Base-by-base conservation (phyloP, 192 early-diverging fungal genomes). In the Linnemannia exigua region DNA sequence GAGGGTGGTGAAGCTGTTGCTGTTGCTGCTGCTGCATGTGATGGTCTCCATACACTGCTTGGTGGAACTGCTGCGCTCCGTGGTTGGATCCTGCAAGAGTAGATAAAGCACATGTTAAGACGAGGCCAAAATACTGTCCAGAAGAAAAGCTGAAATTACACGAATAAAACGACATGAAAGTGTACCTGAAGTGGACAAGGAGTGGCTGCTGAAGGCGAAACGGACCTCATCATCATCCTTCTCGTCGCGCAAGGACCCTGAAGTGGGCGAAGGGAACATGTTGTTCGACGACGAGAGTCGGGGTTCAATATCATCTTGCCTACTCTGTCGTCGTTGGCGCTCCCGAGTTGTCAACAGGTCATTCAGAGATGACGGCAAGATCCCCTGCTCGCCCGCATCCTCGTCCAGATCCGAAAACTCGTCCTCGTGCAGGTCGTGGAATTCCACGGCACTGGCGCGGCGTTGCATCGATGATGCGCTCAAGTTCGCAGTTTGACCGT, bases 321-420 rank as follows among this genome's bases (percentile, higher is more conserved):
- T 70, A 51, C 88, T 87, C 67, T 84, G 81, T 70, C 88, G 81
- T 36, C 88, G 75, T 73, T 89, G 81, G 33, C 88, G 80, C 81
- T 90, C 91, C 22, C 67, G 76, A 16, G 89, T 84, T 14, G 91
- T 92, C 76, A 92, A 75, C 3, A 92, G 75, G 58, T 92, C 91
- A 70, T 91, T 92, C 19, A 92, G 75, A 5, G 91, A 92, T 16
- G 91, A 88, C 0, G 91, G 91, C 12, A 92, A 48, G 67, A 89
- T 81, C 31, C 82, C 88, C 81, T 85, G 83, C 15, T 85, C 83
- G 15, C 69, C 71, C 16, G 63, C 67, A 72, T 48, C 74, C 35
- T 76, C 87, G 52, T 90, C 88, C 9, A 86, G 75, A 58, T 90
- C 90, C 36, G 82, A 82, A 46, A 79, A 76, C 17, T 68, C 51